Evolutionary conservation across 2,329 filamentous ascomycete species (phyloP).

Genomic region (Aspergillus caelatus): DNA sequence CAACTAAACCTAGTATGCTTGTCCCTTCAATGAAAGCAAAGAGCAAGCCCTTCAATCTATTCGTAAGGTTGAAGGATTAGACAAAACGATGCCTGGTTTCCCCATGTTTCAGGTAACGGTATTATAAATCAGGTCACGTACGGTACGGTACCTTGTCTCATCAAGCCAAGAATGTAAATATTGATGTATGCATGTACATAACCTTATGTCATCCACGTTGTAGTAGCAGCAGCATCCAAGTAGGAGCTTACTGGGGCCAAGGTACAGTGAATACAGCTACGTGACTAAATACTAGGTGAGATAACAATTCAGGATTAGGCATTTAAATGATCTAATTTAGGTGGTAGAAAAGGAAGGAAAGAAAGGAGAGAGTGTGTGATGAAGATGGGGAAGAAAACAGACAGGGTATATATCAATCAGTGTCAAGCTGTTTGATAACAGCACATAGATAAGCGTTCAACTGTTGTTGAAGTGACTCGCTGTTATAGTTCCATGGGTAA

Average conservation of each 20-base stretch:
- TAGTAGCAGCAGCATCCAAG: too few relatives aligned
- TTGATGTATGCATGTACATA: neutral
- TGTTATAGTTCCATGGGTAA: neutral
- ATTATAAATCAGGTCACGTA: neutral
- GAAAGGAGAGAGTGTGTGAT: too few relatives aligned
- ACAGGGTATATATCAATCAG: neutral
- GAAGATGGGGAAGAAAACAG: neutral
- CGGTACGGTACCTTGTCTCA: neutral
- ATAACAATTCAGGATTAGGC: neutral
- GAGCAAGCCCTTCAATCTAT: neutral
- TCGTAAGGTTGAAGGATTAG: neutral
- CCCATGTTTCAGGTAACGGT: neutral
- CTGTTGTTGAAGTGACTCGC: neutral
- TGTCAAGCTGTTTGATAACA: neutral
- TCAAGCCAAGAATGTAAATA: neutral
- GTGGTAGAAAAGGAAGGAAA: too few relatives aligned
- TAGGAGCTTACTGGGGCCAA: too few relatives aligned
- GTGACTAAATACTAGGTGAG: too few relatives aligned
- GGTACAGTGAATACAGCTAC: too few relatives aligned
- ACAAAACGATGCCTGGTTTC: neutral
- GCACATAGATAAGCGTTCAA: neutral
- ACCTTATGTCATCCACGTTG: too few relatives aligned
- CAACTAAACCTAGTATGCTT: neutral
- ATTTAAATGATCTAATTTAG: neutral
- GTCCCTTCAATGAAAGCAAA: neutral